A percentile compares a stretch with the other conserved stretches of the same genome.
phyloP scores from a whole-genome alignment of 1,284 basidiomycete species.

The Cutaneotrichosporon mucoides region DNA sequence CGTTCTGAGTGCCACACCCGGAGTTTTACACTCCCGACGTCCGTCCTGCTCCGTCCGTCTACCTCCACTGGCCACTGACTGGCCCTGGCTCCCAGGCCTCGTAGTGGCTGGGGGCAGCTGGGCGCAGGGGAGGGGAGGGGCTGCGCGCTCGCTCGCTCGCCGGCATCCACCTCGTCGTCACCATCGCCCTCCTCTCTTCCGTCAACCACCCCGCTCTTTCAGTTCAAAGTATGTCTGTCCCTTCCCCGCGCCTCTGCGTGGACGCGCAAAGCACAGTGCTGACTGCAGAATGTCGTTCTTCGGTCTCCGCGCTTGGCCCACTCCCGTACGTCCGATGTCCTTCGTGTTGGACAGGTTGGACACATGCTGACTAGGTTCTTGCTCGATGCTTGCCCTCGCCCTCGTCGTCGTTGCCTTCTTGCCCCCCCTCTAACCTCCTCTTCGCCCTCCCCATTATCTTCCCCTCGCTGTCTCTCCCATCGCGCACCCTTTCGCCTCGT shows the following conservation, averaged over 20 bases:
- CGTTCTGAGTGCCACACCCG: background rate
- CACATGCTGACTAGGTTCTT: conserved; percentile 9
- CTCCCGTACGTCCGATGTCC: conserved; percentile 33
- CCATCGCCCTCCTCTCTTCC: too few relatives aligned
- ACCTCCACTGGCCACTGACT: too few relatives aligned
- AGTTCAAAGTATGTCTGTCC: too few relatives aligned
- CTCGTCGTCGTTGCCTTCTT: background rate
- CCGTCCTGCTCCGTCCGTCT: background rate
- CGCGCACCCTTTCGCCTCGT: background rate
- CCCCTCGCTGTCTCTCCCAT: background rate
- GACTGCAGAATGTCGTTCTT: conserved; percentile 27
- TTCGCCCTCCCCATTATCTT: background rate
- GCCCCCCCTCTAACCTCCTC: background rate
- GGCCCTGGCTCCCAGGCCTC: too few relatives aligned
- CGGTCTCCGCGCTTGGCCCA: conserved; percentile 47
- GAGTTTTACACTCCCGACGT: background rate
- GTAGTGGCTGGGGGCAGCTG: too few relatives aligned
- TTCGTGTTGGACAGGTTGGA: too few relatives aligned
- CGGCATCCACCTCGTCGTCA: background rate
- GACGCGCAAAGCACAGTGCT: background rate
- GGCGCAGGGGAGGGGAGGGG: too few relatives aligned
- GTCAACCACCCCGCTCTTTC: too few relatives aligned
- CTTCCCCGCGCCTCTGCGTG: background rate
- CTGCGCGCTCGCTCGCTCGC: background rate
- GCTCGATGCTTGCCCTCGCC: background rate